Base-by-base conservation (phyloP, 164 flowering plant species). In the Stephania cephalantha region DNA sequence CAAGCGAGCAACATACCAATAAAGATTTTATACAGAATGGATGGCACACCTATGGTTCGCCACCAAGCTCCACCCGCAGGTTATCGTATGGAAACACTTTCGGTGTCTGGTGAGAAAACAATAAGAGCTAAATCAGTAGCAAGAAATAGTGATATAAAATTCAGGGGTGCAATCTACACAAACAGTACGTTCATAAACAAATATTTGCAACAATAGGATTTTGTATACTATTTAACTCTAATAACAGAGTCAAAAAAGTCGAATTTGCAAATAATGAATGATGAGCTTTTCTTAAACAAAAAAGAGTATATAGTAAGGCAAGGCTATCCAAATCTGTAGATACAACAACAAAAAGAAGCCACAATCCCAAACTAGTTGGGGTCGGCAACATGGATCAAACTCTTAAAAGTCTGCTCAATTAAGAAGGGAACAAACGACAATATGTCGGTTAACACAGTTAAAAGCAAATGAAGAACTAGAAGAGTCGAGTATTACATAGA, bases 1-100 rank as follows among this genome's bases (percentile, higher is more conserved):
- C 35, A 48, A 71, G 25, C 6, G 53, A 29, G 52, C 25, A 71
- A 71, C 35, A 71, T 22, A 50, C 61, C 20, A 50, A 42, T 6
- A 9, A 44, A 31, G 58, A 20, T 18, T 25, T 35, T 42, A 42
- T 35, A 55, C 35, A 35, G 35, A 53, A 58, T 65, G 65, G 55
- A 35, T 50, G 25, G 44, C 25, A 22, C 46, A 71, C 68, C 81
- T 89, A 91, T 61, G 97, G 97, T 67, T 93, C 95, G 79, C 92
- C 98, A 25, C 99, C 97, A 44, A 96, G 97, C 92, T 96, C 97
- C 83, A 88, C 95, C 52, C 95, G 88, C 74, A 96, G 82, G 82
- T 94, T 96, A 88, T 94, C 99, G 74, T 92, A 96, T 64, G 99
- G 99, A 79, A 87, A 92, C 11, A 96, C 95, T 85, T 87, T 96